Evolutionary conservation across 495 filamentous ascomycete genomes (phyloP).

Genomic region (Letharia columbiana): DNA sequence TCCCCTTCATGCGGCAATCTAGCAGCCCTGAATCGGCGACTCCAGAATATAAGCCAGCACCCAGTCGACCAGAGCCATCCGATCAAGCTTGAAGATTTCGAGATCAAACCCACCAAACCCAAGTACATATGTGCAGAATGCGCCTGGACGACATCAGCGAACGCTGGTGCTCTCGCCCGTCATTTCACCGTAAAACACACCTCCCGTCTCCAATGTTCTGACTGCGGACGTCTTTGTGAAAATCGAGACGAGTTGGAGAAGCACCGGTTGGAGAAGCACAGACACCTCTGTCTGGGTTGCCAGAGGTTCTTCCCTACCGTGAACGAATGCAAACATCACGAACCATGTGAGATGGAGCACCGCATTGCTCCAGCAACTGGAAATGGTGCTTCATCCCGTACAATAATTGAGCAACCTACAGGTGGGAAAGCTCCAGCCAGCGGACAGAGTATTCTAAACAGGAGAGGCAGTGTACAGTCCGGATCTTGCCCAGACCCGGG

Average conservation of each 20-base stretch:
- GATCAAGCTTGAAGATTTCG: background rate
- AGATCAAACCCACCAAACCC: background rate
- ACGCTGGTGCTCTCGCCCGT: background rate
- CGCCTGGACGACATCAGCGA: constrained; percentile 11
- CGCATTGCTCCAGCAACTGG: background rate
- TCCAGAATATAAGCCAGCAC: background rate
- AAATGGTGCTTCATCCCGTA: background rate
- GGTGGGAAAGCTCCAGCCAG: background rate
- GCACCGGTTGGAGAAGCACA: background rate
- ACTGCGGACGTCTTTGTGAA: background rate
- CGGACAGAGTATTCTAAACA: background rate
- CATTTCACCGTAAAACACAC: constrained; percentile 1
- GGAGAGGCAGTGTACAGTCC: background rate
- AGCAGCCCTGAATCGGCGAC: background rate
- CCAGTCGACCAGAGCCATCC: background rate
- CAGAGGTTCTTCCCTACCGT: background rate
- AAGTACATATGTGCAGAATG: constrained; percentile 13
- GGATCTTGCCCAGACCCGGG: constrained; percentile 10
- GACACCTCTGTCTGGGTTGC: background rate
- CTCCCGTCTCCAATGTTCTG: background rate
- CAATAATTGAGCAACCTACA: background rate
- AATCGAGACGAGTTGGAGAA: background rate
- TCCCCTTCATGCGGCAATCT: background rate
- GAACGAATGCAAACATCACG: background rate
- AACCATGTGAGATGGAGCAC: background rate